Base-by-base conservation (phyloP, 345 rosid genomes). In the Balakata baccata region DNA sequence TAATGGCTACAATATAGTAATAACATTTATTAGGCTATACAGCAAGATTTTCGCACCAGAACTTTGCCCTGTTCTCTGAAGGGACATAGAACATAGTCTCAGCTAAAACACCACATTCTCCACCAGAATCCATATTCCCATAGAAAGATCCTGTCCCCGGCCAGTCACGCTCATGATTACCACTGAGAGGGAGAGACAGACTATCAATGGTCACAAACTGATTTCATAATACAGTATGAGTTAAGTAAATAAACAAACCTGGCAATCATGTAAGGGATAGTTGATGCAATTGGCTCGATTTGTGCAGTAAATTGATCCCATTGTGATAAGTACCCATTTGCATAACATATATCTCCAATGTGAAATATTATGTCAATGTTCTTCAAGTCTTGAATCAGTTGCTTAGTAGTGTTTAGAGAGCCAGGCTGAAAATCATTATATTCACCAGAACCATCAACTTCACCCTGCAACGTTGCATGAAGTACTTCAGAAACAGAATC, bases 111-210 rank as follows among this genome's bases (percentile, higher is more conserved):
- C 93, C 91, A 23, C 96, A 88, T 71, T 90, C 96, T 74, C 96
- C 93, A 20, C 96, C 96, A 61, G 93, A 90, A 69, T 90, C 96
- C 68, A 25, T 53, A 83, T 68, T 72, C 0, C 73, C 72, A 76
- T 88, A 88, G 82, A 90, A 90, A 9, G 92, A 90, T 69, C 90
- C 91, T 3, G 93, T 78, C 68, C 84, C 74, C 0, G 90, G 89
- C 90, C 90, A 88, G 83, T 87, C 91, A 56, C 93, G 90, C 71
- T 90, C 90, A 79, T 90, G 96, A 83, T 88, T 90, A 29, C 93
- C 91, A 14, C 96, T 90, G 78, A 51, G 79, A 50, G 41, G 66
- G n/a, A n/a, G n/a, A n/a, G n/a, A 18, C 38, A 47, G 38, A 75
- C 38, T 17, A 81, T n/a, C 61, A 6, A 18, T 41, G 29, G 20